phyloP scores from a whole-genome alignment of 2,329 filamentous ascomycete genomes.

The Aspergillus brunneoviolaceus region DNA sequence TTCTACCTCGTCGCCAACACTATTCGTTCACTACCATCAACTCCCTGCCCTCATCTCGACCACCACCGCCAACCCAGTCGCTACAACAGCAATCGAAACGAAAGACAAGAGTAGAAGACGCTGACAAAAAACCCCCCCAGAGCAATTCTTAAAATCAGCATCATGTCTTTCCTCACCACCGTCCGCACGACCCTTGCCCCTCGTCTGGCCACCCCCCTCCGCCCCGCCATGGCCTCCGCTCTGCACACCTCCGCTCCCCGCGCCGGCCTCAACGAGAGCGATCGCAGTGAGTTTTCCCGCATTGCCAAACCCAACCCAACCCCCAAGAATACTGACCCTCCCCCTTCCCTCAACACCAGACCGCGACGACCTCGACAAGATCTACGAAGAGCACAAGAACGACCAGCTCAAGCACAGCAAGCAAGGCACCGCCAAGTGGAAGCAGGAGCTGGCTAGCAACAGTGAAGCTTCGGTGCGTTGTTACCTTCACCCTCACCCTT shows the following conservation, averaged over 20 bases:
- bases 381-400: conserved; percentile 60
- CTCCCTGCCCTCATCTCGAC: neutral
- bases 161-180: conserved; percentile 39
- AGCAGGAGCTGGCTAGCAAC: conserved; percentile 72
- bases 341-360: conserved; percentile 26
- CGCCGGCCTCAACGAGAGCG: conserved; percentile 35
- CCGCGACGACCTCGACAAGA: conserved; percentile 43
- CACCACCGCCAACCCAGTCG: neutral
- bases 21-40: neutral
- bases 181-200: conserved; percentile 23
- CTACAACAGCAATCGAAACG: neutral
- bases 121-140: neutral
- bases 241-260: conserved; percentile 32
- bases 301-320: neutral
- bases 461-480: conserved; percentile 70
- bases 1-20: too few species aligned
- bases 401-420: conserved; percentile 53
- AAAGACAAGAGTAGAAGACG: neutral
- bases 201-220: conserved; percentile 23
- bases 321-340: neutral
- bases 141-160: neutral
- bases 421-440: conserved; percentile 71
- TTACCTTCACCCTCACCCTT: neutral
- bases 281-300: conserved; percentile 30
- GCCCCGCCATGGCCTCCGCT: conserved; percentile 17